These are phyloP conservation scores for Rugonectria rugulosa DNA, from an alignment of 2,329 filamentous ascomycete species.

Conservation along the genomic window DNA sequence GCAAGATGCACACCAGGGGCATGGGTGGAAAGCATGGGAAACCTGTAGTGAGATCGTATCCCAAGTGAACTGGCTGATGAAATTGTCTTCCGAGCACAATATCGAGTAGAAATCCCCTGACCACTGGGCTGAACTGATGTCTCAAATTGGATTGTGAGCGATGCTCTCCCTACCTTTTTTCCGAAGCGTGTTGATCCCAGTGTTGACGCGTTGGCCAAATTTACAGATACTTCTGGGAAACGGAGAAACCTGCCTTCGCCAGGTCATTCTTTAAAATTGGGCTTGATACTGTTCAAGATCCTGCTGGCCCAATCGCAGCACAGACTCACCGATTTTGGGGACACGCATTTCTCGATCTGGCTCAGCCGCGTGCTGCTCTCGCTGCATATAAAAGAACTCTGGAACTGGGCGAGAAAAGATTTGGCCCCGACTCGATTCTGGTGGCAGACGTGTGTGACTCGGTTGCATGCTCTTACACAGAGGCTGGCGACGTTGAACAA, in stretches of 20 bases:
- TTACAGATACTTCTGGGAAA: slow-evolving; percentile 9
- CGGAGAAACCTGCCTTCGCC: not conserved
- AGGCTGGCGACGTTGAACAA: slow-evolving; percentile 5
- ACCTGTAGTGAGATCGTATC: slow-evolving; percentile 6
- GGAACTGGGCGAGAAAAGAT: slow-evolving; percentile 1
- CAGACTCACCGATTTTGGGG: slow-evolving; percentile 2
- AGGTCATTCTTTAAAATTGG: slow-evolving; percentile 9
- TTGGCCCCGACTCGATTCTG: slow-evolving; percentile 1
- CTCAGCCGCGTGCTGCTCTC: slow-evolving; percentile 2
- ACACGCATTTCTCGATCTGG: slow-evolving; percentile 5
- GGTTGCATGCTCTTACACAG: slow-evolving; percentile 6
- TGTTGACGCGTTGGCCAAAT: not conserved
- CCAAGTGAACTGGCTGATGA: slow-evolving; percentile 10
- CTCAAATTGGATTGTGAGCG: slow-evolving; percentile 2
- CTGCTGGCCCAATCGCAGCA: not conserved
- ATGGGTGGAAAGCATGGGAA: slow-evolving; percentile 10
- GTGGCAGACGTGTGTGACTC: slow-evolving; percentile 11
- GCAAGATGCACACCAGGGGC: slow-evolving; percentile 1
- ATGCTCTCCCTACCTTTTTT: not conserved
- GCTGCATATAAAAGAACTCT: slow-evolving; percentile 4
- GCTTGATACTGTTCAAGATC: not conserved
- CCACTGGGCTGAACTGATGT: slow-evolving; percentile 4
- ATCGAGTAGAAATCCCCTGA: not conserved
- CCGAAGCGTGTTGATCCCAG: not conserved
- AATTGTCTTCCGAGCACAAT: slow-evolving; percentile 2